Base-by-base conservation (phyloP, 2,329 filamentous ascomycete species). In the Colletotrichum acutatum region DNA sequence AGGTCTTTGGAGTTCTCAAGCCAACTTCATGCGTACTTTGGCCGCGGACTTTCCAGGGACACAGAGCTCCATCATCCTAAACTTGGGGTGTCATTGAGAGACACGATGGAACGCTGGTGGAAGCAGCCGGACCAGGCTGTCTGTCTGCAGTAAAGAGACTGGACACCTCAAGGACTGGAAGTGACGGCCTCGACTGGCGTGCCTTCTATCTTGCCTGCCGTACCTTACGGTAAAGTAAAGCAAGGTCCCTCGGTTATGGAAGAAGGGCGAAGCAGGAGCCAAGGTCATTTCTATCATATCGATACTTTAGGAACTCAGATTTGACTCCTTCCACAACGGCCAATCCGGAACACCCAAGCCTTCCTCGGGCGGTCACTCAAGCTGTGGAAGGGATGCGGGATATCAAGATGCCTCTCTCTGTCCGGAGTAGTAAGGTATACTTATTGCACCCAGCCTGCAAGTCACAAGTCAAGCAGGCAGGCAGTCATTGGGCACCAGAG, bases 91-190 rank as follows among this genome's bases (percentile, higher is more conserved):
- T 11, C 57, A 71, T 71, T 58, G 64, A 53, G 26, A 68, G 57
- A 52, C 60, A 52, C 54, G 49, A 68, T 61, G 68, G 63, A 71
- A 68, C 64, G 63, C 28, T 57, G 68, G n/a, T 59, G 26, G 68
- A 67, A 71, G 63, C 49, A 71, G 63, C 56, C 56, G 64, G 57
- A 42, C 16, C 68, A 46, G 46, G 62, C 42, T 60, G 58, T 46
- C 42, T 34, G 57, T 60, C 26, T 61, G 58, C 26, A 42, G 11
- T 37, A n/a, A 30, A 37, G 34, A 53, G 16, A n/a, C n/a, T n/a
- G n/a, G n/a, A 22, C 24, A n/a, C 11, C 52, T 12, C 19, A 11
- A 56, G 22, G n/a, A 26, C 16, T 34, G 32, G 32, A 28, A 16
- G 26, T 28, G 52, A 56, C 19, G 42, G 19, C 19, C 42, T 49